A percentile compares a stretch with the other conserved stretches of the same genome.
Conservation (phyloP, 805 yeast genomes). For the Yarrowia osloensis region DNA sequence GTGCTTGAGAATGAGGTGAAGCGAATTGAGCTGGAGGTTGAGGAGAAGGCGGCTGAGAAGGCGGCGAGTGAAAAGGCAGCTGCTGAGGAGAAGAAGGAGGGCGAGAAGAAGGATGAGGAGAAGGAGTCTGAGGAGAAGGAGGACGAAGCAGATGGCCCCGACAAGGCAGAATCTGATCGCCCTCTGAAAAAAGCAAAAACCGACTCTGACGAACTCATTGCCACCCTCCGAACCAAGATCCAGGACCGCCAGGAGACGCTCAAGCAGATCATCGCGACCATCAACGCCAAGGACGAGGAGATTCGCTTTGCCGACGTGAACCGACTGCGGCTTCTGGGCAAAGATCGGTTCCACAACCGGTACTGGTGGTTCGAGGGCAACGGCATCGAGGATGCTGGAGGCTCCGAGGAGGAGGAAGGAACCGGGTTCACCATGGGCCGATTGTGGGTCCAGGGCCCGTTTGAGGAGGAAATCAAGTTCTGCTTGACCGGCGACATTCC, state of each 20-base stretch:
- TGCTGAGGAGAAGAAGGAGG: constrained; percentile 1
- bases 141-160: no score
- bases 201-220: background rate
- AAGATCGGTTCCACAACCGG: constrained; percentile 78
- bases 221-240: constrained; percentile 34
- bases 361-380: constrained; percentile 95
- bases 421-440: constrained; percentile 69
- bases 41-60: background rate
- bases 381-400: constrained; percentile 53
- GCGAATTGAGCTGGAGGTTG: constrained; percentile 15
- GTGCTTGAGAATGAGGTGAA: constrained; percentile 16
- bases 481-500: constrained; percentile 31
- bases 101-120: background rate
- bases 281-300: constrained; percentile 53
- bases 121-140: background rate
- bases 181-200: constrained; percentile 15
- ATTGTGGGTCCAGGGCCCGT: constrained; percentile 91
- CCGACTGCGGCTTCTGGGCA: constrained; percentile 72
- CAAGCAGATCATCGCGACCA: constrained; percentile 32
- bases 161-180: background rate
- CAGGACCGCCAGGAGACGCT: constrained; percentile 41
- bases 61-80: constrained; percentile 28
- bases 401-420: constrained; percentile 31
- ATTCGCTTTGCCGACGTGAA: constrained; percentile 63
- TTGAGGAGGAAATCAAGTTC: constrained; percentile 49